Base-by-base conservation (phyloP, 805 yeast species). In the Kockiozyma suomiensis region DNA sequence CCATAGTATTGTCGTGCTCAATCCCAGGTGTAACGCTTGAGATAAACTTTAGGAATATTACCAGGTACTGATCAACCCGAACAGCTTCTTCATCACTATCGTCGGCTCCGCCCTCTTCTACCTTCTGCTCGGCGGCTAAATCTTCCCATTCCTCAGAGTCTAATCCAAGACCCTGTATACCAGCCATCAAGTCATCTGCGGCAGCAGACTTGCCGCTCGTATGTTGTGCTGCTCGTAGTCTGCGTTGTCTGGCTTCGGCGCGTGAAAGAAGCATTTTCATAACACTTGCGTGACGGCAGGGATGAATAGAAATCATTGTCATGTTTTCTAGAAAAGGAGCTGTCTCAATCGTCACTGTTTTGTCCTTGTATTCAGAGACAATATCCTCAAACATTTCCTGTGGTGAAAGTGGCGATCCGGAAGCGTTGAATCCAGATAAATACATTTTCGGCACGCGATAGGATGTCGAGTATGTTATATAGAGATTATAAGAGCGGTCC, bases 1-100 rank as follows among this genome's bases (percentile, higher is more conserved):
- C 92, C 97, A 93, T 94, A n/a, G 99, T 94, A 72, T 91, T 91
- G 70, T 94, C 99, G 74, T 93, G 96, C 75, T 93, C 97, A 58
- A 94, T 92, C 17, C 97, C 97, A 0, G 99, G 99, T 0, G 97
- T 92, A 7, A 94, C 98, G 76, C 97, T 90, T 7, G 97, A 88
- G 50, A 94, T 93, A 70, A 94, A 94, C 75, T 94, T 94, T 70
- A 94, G 79, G 73, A 94, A 94, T 15, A 93, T 86, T 38, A 94
- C 80, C 66, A 94, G 75, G 72, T 94, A 94, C 71, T 92, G 97
- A 72, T 94, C 98, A 1, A 87, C 97, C 32, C 97, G 80, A 6
- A 93, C 79, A 19, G 84, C 80, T 64, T 81, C 83, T 69, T 85
- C 88, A 86, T 87, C 83, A 23, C 81, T 86, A 43, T 80, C 85